A percentile compares a stretch with the other conserved stretches of the same genome.
These are phyloP conservation scores for Cupressus sempervirens DNA, from an alignment of 75 land plant genomes.

Conservation along the genomic window DNA sequence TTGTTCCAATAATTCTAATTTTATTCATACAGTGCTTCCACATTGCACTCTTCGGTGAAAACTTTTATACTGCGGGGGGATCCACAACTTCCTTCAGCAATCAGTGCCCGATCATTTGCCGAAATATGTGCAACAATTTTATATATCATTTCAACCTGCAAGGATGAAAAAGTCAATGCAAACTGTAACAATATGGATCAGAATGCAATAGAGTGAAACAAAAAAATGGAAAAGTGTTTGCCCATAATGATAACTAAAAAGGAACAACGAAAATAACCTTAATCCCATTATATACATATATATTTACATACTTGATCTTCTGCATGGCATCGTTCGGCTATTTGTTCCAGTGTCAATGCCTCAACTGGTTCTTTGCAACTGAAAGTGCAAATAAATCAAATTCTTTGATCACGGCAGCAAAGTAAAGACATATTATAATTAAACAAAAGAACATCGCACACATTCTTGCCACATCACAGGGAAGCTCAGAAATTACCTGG, in stretches of 20 bases:
- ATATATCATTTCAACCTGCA: conserved; percentile 88
- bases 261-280: conserved; percentile 11
- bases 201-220: not conserved
- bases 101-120: conserved; percentile 86
- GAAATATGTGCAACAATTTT: conserved; percentile 94
- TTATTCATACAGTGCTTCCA: conserved; percentile 68
- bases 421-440: not conserved
- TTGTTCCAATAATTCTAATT: not conserved
- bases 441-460: not conserved
- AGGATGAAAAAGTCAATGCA: not conserved
- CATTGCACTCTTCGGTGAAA: conserved; percentile 85
- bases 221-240: not conserved
- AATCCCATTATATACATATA: not conserved
- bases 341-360: conserved; percentile 79
- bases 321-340: conserved; percentile 89
- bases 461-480: not conserved
- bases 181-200: not conserved
- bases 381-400: conserved; percentile 16
- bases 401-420: not conserved
- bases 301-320: conserved; percentile 52
- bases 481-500: conserved; percentile 50
- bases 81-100: conserved; percentile 92
- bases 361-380: conserved; percentile 95
- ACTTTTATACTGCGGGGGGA: conserved; percentile 87
- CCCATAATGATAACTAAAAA: not conserved